Evolutionary conservation across 176 grass and related monocot genomes (phyloP).

Genomic region (Poa pratensis): DNA sequence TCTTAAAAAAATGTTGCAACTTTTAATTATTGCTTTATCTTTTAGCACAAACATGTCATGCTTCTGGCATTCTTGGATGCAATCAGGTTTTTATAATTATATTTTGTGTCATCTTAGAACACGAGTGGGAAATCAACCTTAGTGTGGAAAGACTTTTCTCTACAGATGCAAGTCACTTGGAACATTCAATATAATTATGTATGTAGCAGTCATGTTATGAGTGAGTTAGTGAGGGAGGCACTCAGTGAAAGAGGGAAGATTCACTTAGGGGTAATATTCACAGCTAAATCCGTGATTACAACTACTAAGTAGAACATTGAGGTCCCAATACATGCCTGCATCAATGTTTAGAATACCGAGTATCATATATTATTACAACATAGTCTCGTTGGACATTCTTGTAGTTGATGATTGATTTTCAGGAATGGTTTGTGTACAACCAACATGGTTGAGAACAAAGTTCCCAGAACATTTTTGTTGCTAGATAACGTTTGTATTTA

Average conservation of each 20-base stretch:
- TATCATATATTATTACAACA: neutral
- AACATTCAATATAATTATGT: neutral
- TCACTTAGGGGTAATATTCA: neutral
- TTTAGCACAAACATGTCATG: neutral
- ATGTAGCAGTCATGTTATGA: neutral
- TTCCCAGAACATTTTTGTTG: neutral
- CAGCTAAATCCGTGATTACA: neutral
- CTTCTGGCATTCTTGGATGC: neutral
- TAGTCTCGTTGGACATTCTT: neutral
- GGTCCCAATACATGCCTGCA: neutral
- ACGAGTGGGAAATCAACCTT: neutral
- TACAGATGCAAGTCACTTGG: neutral
- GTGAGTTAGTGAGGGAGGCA: neutral
- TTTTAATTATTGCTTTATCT: neutral
- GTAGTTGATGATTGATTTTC: neutral
- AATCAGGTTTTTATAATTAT: neutral
- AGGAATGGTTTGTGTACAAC: neutral
- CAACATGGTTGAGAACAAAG: neutral
- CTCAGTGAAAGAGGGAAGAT: neutral
- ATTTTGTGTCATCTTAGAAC: neutral
- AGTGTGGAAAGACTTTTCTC: neutral
- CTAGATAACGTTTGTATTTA: neutral
- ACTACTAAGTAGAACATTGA: neutral
- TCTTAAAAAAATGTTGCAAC: neutral
- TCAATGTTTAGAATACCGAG: neutral